Evolutionary conservation across 83 land plant genomes (phyloP).

Genomic region (Picea mariana): DNA sequence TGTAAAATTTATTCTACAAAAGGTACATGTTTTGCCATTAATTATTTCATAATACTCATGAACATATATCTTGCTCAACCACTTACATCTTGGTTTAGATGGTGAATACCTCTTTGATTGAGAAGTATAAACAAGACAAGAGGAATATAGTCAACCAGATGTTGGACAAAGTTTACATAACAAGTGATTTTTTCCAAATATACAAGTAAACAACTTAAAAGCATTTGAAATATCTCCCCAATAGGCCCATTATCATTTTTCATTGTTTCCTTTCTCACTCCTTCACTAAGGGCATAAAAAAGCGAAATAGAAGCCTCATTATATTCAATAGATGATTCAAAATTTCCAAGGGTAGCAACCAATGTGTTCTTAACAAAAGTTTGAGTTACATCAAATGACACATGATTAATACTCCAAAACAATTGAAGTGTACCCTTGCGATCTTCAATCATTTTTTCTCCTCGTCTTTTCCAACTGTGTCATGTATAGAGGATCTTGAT

Average conservation of each 20-base stretch:
- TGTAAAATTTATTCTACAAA: constrained; percentile 83
- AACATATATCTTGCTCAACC: constrained; percentile 90
- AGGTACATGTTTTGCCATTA: constrained; percentile 81
- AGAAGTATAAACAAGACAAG: constrained; percentile 71
- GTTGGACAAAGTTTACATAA: constrained; percentile 71
- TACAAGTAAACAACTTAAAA: constrained; percentile 24
- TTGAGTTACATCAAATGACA: constrained; percentile 86
- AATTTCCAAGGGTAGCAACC: constrained; percentile 38
- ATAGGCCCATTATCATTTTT: constrained; percentile 58
- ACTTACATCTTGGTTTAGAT: constrained; percentile 83
- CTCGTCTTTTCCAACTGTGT: constrained; percentile 86
- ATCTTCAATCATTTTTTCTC: constrained; percentile 84
- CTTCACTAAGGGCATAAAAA: constrained; percentile 80
- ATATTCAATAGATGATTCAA: constrained; percentile 67
- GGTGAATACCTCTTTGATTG: constrained; percentile 93
- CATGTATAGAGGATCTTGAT: constrained; percentile 69
- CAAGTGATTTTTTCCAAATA: constrained; percentile 75
- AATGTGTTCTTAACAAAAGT: constrained; percentile 66
- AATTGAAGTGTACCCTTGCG: constrained; percentile 73
- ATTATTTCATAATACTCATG: constrained; percentile 88
- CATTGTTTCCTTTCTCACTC: constrained; percentile 65
- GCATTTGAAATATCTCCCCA: constrained; percentile 63
- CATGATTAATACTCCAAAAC: constrained; percentile 72
- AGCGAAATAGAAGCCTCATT: constrained; percentile 83
- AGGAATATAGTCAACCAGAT: too few species aligned